Percentiles rank a stretch among this genome's conserved stretches.
Evolutionary conservation across 257 asterid species (phyloP).

Genomic region (Marsdenia floribunda): DNA sequence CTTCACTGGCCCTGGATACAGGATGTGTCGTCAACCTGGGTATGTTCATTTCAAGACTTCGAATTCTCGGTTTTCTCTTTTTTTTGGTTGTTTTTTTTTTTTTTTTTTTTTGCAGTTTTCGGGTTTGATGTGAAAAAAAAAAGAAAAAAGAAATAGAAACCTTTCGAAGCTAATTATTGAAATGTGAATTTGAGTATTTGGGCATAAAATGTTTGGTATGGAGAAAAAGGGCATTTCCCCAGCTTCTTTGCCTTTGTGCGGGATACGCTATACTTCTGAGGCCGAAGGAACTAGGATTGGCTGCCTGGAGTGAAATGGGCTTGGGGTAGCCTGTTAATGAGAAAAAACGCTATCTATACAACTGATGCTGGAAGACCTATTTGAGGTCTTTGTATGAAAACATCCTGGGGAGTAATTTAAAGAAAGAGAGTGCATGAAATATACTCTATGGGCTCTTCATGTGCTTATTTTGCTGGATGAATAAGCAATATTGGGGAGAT

Average conservation of each 20-base stretch:
- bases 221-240: background rate
- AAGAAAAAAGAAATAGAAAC: background rate
- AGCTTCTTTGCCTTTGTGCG: background rate
- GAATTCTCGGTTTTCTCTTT: background rate
- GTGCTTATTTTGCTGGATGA: background rate
- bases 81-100: too few relatives aligned
- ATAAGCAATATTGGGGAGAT: background rate
- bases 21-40: constrained; percentile 89
- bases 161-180: background rate
- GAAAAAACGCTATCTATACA: background rate
- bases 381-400: background rate
- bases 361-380: background rate
- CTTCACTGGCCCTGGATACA: constrained; percentile 74
- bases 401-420: background rate
- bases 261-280: background rate
- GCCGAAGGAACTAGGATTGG: background rate
- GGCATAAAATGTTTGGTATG: background rate
- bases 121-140: too few relatives aligned
- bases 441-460: background rate
- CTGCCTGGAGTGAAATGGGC: background rate
- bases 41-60: constrained; percentile 16
- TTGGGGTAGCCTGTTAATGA: background rate
- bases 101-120: background rate
- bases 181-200: background rate
- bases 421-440: background rate